phyloP scores from a whole-genome alignment of 164 flowering plant genomes.

The Nymphaea colorata region DNA sequence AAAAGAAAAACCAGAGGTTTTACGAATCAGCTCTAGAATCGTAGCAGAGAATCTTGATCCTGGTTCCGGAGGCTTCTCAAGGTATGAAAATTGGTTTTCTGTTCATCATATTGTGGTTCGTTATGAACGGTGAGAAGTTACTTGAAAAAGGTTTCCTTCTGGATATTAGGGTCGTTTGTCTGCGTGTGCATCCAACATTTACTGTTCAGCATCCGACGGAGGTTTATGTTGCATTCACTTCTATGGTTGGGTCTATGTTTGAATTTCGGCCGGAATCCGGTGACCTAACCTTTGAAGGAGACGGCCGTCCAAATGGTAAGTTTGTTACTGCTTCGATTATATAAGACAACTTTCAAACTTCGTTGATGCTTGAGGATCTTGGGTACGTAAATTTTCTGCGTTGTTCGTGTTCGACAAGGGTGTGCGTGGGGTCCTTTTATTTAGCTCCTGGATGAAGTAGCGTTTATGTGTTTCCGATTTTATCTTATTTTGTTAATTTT shows the following conservation, averaged over 20 bases:
- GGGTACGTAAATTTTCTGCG: neutral
- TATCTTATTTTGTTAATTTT: neutral
- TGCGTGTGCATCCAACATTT: conserved; percentile 79
- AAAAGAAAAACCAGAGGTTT: conserved; percentile 31
- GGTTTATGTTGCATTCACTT: conserved; percentile 50
- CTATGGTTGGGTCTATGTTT: conserved; percentile 59
- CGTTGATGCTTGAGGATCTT: neutral
- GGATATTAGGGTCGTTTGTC: conserved; percentile 63
- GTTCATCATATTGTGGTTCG: neutral
- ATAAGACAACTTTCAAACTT: neutral
- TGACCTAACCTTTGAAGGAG: conserved; percentile 50
- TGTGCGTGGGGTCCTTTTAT: neutral
- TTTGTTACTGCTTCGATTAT: neutral
- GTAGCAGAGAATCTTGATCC: conserved; percentile 73
- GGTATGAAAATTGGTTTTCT: conserved; percentile 21
- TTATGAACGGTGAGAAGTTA: neutral
- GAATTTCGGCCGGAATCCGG: conserved; percentile 75
- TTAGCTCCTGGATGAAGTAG: neutral
- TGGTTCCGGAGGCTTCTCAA: conserved; percentile 92
- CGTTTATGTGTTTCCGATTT: neutral
- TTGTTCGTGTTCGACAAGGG: neutral
- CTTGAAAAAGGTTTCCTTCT: neutral
- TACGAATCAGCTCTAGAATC: conserved; percentile 52
- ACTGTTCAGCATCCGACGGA: conserved; percentile 67
- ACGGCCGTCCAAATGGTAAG: conserved; percentile 75